Evolutionary conservation across 2,329 filamentous ascomycete species (phyloP).

Genomic region (Exophiala phaeomuriformis): DNA sequence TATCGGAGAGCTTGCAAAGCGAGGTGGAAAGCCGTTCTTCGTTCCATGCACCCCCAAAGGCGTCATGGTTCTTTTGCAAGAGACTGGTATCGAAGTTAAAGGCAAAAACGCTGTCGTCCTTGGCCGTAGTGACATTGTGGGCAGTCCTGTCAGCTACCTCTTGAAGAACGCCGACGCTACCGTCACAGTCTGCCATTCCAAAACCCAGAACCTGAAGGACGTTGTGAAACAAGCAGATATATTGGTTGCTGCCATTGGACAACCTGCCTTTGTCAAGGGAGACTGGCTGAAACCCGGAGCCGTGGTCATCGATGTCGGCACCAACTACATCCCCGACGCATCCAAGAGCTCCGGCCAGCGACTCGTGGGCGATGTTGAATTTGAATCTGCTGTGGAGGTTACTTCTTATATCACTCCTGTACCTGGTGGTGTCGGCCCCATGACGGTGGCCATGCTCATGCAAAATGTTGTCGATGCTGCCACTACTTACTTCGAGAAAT

Average conservation of each 20-base stretch:
- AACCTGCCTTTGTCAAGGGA: slow-evolving; percentile 80
- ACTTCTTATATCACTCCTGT: slow-evolving; percentile 93
- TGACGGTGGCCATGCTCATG: slow-evolving; percentile 97
- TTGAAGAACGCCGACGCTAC: slow-evolving; percentile 94
- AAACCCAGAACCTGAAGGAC: slow-evolving; percentile 64
- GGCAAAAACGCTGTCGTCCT: slow-evolving; percentile 94
- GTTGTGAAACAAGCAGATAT: slow-evolving; percentile 81
- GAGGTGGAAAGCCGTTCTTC: slow-evolving; percentile 82
- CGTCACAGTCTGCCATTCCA: slow-evolving; percentile 91
- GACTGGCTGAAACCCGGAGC: slow-evolving; percentile 91
- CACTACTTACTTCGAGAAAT: slow-evolving; percentile 69
- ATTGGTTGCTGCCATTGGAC: slow-evolving; percentile 83
- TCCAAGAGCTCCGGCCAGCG: slow-evolving; percentile 88
- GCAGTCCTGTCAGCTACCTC: slow-evolving; percentile 91
- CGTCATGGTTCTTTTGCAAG: slow-evolving; percentile 84
- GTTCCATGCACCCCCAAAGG: slow-evolving; percentile 94
- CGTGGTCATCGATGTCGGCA: slow-evolving; percentile 97
- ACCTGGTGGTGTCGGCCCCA: slow-evolving; percentile 91
- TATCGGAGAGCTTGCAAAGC: slow-evolving; percentile 94
- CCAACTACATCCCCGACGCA: slow-evolving; percentile 85
- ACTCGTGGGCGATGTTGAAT: slow-evolving; percentile 93
- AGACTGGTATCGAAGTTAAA: slow-evolving; percentile 71
- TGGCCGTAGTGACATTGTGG: slow-evolving; percentile 93
- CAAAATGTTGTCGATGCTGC: slow-evolving; percentile 91
- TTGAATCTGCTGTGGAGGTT: slow-evolving; percentile 71